Evolutionary conservation across 2,329 filamentous ascomycete species (phyloP), one percentile per base, ranked within the genome.

Genomic region (Exophiala viscosa): DNA sequence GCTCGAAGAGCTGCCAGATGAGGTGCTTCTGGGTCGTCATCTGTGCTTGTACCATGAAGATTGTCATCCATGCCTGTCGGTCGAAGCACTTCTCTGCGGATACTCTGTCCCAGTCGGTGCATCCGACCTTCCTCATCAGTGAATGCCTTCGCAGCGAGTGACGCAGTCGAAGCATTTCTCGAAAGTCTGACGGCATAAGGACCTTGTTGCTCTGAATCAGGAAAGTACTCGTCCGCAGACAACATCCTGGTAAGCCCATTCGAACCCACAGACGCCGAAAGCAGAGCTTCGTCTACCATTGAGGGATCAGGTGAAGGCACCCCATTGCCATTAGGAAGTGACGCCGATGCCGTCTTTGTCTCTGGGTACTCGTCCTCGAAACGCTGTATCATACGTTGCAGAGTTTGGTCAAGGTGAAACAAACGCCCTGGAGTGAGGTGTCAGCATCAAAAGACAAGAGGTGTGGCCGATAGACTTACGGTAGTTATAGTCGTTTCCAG

Each of bases 311-410:
- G 54, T 4, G 60, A 56, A 18, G 55, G 57, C 42, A 55, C 31
- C 18, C 45, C 38, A 48, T 52, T 52, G n/a, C 51, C 35, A 11
- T 6, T 46, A 31, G 54, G 52, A n/a, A 48, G 52, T 32, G 51
- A 53, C 20, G 40, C 45, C 2, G 35, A 28, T 57, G 62, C 32
- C 66, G 64, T 13, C 66, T 61, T 38, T 82, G 75, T 33, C 66
- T 97, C 92, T 0, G 93, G 93, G 64, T 90, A 97, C 69, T 97
- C 92, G 67, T 95, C 88, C 69, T 97, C 93, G 67, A 97, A 99
- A 23, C 93, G 87, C 67, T 89, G 85, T 65, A 97, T 97, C 73
- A 97, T 96, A 60, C 87, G 86, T 64, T 90, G 81, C 8, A 99
- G 78, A 0, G 93, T 97, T 55, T 87, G 78, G 64, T 96, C 90